phyloP scores from a whole-genome alignment of 2,329 filamentous ascomycete species.

The Gremmenia infestans region DNA sequence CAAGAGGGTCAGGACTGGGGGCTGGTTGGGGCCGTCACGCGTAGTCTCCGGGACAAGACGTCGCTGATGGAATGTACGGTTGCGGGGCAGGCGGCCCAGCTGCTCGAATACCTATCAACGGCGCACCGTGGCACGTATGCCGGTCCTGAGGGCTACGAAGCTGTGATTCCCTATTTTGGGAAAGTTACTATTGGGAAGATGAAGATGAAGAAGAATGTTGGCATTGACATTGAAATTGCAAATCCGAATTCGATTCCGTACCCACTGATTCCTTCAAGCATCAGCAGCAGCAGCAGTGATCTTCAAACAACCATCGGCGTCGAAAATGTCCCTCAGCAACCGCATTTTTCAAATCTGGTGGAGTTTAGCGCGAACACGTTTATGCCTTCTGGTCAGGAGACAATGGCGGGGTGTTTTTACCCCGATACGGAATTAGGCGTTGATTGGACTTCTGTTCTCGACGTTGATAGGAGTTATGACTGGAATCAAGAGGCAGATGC shows the following conservation, averaged over 20 bases:
- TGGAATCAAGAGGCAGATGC: background rate
- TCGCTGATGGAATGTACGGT: slow-evolving; percentile 36
- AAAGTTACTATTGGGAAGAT: slow-evolving; percentile 22
- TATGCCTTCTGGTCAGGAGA: background rate
- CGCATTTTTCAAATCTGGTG: background rate
- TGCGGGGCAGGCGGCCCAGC: slow-evolving; percentile 37
- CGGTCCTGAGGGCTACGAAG: slow-evolving; percentile 31
- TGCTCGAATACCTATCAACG: slow-evolving; percentile 36
- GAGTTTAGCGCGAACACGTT: background rate
- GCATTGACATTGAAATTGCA: too few relatives aligned
- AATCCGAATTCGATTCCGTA: too few relatives aligned
- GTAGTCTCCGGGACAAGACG: slow-evolving; percentile 32
- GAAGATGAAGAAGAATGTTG: background rate
- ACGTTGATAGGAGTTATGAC: background rate
- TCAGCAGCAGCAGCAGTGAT: too few relatives aligned
- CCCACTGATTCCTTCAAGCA: too few relatives aligned
- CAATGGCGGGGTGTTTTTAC: background rate
- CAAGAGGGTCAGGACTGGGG: slow-evolving; percentile 35
- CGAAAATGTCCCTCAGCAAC: background rate
- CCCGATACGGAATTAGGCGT: background rate
- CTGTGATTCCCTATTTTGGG: slow-evolving; percentile 43
- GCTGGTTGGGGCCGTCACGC: slow-evolving; percentile 31
- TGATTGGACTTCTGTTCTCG: background rate
- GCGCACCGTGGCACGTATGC: slow-evolving; percentile 23
- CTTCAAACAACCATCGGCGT: too few relatives aligned